Percentiles rank a stretch among this genome's conserved stretches.
Evolutionary conservation across 345 rosid species (phyloP).

Genomic region (Iberis pinnata): DNA sequence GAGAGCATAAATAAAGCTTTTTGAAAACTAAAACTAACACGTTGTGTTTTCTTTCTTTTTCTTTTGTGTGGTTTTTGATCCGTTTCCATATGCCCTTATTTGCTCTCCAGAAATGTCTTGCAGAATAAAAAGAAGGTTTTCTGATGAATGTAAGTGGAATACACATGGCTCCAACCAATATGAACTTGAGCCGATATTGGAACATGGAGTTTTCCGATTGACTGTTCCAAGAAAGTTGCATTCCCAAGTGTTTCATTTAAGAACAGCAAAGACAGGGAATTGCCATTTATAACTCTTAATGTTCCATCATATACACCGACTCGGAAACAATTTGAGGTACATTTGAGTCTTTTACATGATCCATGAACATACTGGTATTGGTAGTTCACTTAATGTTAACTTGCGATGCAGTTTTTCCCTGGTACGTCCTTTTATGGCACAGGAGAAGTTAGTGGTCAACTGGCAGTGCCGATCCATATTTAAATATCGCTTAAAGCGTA

Average conservation of each 20-base stretch:
- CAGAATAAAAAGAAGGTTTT: conserved; percentile 33
- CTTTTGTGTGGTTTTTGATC: too few relatives aligned
- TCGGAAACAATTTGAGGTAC: conserved; percentile 59
- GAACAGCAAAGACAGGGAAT: conserved; percentile 47
- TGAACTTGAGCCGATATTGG: conserved; percentile 69
- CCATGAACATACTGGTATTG: too few relatives aligned
- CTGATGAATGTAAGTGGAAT: conserved; percentile 35
- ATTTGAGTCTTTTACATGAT: too few relatives aligned
- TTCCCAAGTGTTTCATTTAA: conserved; percentile 67
- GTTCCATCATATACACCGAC: conserved; percentile 53
- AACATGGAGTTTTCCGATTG: conserved; percentile 70
- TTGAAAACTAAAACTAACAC: too few relatives aligned
- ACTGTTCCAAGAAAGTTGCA: conserved; percentile 59
- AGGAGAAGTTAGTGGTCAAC: conserved; percentile 91
- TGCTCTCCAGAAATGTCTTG: too few relatives aligned
- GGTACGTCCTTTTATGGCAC: conserved; percentile 90
- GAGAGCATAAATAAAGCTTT: too few relatives aligned
- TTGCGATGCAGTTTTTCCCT: conserved; percentile 49
- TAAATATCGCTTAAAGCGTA: too few relatives aligned
- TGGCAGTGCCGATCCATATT: too few relatives aligned
- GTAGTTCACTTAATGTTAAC: not conserved
- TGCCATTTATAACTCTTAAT: conserved; percentile 29
- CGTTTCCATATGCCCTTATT: too few relatives aligned
- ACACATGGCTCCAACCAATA: conserved; percentile 33
- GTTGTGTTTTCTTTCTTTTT: too few relatives aligned